These are phyloP conservation scores for Blastomyces parvus DNA, from an alignment of 2,329 filamentous ascomycete genomes.

Conservation along the genomic window DNA sequence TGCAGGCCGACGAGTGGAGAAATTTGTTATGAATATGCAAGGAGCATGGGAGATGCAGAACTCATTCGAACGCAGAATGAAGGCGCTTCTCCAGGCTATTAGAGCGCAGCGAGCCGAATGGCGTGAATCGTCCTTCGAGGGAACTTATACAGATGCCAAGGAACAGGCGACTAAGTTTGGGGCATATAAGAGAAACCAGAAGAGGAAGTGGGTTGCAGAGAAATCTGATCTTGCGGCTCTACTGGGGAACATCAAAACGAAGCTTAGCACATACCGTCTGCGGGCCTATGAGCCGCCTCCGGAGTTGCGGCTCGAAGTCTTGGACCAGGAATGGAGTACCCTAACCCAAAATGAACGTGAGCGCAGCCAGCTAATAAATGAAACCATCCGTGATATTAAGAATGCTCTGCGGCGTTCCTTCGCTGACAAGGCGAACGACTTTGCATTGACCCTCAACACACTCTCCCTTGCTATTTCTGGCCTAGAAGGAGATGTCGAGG, in stretches of 20 bases:
- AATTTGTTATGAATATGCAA: conserved; percentile 98
- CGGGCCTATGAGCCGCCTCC: conserved; percentile 82
- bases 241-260: conserved; percentile 97
- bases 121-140: conserved; percentile 73
- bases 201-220: conserved; percentile 93
- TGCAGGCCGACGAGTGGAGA: conserved; percentile 88
- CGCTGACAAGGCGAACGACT: conserved; percentile 96
- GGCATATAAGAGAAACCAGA: conserved; percentile 80
- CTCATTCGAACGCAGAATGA: conserved; percentile 85
- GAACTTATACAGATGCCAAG: conserved; percentile 88
- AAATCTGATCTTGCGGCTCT: conserved; percentile 91
- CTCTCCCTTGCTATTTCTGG: conserved; percentile 91
- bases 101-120: conserved; percentile 63
- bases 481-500: conserved; percentile 93
- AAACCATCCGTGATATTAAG: conserved; percentile 98
- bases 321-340: conserved; percentile 72
- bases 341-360: conserved; percentile 77
- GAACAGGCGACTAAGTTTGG: conserved; percentile 72
- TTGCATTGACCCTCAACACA: conserved; percentile 88
- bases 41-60: conserved; percentile 99
- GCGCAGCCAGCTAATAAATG: conserved; percentile 89
- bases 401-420: conserved; percentile 86
- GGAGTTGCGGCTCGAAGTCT: conserved; percentile 69
- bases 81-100: conserved; percentile 66
- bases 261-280: conserved; percentile 86